Conservation (phyloP, 2,329 filamentous ascomycete genomes). For the Colletotrichum australisinense region DNA sequence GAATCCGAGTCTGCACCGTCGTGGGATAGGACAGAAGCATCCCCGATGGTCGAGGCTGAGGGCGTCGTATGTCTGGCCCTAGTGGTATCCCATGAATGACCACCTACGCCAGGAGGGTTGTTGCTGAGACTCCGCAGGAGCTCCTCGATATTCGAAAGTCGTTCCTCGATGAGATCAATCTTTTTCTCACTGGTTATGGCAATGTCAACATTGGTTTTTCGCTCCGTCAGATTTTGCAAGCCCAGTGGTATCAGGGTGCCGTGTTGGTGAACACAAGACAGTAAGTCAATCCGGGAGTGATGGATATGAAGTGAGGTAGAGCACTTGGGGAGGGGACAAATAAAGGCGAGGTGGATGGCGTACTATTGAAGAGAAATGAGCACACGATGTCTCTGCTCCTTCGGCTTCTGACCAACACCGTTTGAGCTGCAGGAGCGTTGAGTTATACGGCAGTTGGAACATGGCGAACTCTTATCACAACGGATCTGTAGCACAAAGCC, state of each 20-base stretch:
- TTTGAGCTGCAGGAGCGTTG: slow-evolving; percentile 66
- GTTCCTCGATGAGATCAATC: slow-evolving; percentile 60
- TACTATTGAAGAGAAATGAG: slow-evolving; percentile 72
- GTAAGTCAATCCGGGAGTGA: background rate
- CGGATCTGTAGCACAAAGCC: slow-evolving; percentile 58
- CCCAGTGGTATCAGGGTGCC: background rate
- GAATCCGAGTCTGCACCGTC: slow-evolving; percentile 55
- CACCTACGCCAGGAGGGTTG: slow-evolving; percentile 35
- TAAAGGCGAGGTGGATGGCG: slow-evolving; percentile 40
- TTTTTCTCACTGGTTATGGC: slow-evolving; percentile 59
- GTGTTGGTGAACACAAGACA: background rate
- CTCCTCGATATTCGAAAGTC: slow-evolving; percentile 57
- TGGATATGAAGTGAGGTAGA: background rate
- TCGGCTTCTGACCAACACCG: slow-evolving; percentile 64
- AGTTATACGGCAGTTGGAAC: slow-evolving; percentile 67
- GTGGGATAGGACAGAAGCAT: slow-evolving; percentile 38
- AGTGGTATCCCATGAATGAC: slow-evolving; percentile 13
- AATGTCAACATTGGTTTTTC: background rate
- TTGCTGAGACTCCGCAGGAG: slow-evolving; percentile 52
- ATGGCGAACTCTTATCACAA: slow-evolving; percentile 69
- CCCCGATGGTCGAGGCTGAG: slow-evolving; percentile 33
- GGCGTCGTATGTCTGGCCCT: slow-evolving; percentile 39
- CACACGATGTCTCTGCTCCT: slow-evolving; percentile 66
- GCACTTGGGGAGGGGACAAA: background rate
- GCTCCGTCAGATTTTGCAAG: background rate